A percentile compares a stretch with the other conserved stretches of the same genome.
These are phyloP conservation scores for Trifolium repens DNA, from an alignment of 306 rosid genomes.

Conservation along the genomic window DNA sequence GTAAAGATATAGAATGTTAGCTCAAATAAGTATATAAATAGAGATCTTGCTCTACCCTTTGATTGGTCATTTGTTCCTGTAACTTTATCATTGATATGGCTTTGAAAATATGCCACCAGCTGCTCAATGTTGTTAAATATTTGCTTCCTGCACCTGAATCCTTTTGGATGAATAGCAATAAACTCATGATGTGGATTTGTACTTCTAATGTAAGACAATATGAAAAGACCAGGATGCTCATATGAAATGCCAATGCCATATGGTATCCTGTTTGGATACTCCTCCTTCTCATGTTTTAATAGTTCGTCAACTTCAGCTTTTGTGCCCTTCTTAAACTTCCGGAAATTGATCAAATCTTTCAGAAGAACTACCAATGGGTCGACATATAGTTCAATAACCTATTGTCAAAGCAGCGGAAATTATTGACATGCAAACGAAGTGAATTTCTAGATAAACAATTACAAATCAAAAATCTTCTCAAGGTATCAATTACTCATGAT, in stretches of 20 bases:
- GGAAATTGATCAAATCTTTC: slow-evolving; percentile 47
- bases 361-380: slow-evolving; percentile 52
- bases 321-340: slow-evolving; percentile 54
- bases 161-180: slow-evolving; percentile 54
- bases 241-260: slow-evolving; percentile 54
- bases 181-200: slow-evolving; percentile 53
- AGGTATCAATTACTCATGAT: slow-evolving; percentile 11
- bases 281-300: slow-evolving; percentile 50
- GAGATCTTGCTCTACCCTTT: slow-evolving; percentile 30
- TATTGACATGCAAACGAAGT: slow-evolving; percentile 16
- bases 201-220: slow-evolving; percentile 53
- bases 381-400: slow-evolving; percentile 52
- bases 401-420: slow-evolving; percentile 18
- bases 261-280: slow-evolving; percentile 51
- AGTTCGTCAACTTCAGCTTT: slow-evolving; percentile 54
- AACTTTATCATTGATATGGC: slow-evolving; percentile 50
- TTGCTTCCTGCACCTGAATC: slow-evolving; percentile 60
- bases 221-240: slow-evolving; percentile 58
- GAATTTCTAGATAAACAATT: slow-evolving; percentile 31
- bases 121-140: slow-evolving; percentile 47
- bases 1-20: background rate
- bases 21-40: slow-evolving; percentile 30
- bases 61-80: slow-evolving; percentile 27
- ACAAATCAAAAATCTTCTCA: slow-evolving; percentile 24
- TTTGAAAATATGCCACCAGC: slow-evolving; percentile 52